Evolutionary conservation across 345 rosid species (phyloP).

Genomic region (Trapa bicornis): DNA sequence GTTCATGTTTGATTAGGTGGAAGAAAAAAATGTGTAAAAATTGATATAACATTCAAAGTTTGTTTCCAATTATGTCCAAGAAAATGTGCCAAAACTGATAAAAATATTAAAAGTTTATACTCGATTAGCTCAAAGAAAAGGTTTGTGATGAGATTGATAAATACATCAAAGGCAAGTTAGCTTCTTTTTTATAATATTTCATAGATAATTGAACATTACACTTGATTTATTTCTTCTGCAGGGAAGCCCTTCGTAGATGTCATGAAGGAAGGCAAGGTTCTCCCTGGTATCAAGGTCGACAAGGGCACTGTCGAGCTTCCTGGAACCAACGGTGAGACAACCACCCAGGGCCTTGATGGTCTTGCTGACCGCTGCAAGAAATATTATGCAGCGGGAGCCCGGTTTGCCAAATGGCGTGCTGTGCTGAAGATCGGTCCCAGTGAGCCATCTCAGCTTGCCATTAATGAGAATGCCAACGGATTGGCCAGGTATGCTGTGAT

Average conservation of each 20-base stretch:
- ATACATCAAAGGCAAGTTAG: no score
- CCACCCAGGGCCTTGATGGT: conserved; percentile 86
- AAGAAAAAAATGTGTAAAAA: no score
- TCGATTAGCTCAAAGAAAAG: no score
- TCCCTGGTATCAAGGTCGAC: conserved; percentile 92
- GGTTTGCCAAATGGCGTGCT: conserved; percentile 94
- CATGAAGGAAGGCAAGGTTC: conserved; percentile 68
- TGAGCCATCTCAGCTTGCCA: conserved; percentile 76
- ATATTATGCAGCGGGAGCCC: conserved; percentile 88
- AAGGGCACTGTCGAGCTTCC: conserved; percentile 74
- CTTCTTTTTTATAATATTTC: no score
- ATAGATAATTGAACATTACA: background rate
- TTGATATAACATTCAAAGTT: no score
- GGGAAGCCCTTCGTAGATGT: conserved; percentile 75
- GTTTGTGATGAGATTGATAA: no score
- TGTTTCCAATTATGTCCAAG: no score
- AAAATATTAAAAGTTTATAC: no score
- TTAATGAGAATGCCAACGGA: conserved; percentile 82
- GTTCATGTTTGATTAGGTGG: no score
- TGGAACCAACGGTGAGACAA: conserved; percentile 89
- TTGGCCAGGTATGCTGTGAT: conserved; percentile 78
- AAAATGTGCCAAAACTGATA: no score
- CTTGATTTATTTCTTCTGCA: conserved; percentile 10
- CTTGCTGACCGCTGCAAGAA: conserved; percentile 75
- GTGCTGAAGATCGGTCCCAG: conserved; percentile 69